Evolutionary conservation across 2,329 filamentous ascomycete species (phyloP).

Genomic region (Monascus ruber): DNA sequence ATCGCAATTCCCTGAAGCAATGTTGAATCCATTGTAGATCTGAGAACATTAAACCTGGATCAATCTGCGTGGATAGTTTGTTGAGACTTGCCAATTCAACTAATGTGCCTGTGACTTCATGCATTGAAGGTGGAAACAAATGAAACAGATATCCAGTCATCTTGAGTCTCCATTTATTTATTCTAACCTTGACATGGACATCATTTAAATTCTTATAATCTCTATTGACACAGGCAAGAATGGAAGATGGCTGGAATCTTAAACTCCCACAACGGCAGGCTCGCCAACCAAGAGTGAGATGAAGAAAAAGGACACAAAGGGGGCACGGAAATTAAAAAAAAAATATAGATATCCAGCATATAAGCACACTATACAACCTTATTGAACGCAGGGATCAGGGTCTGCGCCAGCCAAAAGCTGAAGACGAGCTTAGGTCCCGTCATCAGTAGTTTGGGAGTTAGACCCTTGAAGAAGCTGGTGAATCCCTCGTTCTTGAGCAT

Average conservation of each 20-base stretch:
- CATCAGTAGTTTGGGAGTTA: slow-evolving; percentile 97
- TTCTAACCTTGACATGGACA: too few species aligned
- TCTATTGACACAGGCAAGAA: slow-evolving; percentile 1
- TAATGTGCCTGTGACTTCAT: too few species aligned
- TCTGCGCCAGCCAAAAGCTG: slow-evolving; percentile 99
- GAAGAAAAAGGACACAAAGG: slow-evolving; percentile 2
- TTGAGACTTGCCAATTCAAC: too few species aligned
- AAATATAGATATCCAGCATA: neutral
- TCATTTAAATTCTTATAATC: neutral
- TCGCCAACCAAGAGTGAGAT: neutral
- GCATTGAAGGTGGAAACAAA: too few species aligned
- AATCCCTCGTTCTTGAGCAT: slow-evolving; percentile 88
- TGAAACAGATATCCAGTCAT: too few species aligned
- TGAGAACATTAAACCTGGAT: too few species aligned
- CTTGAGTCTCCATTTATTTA: too few species aligned
- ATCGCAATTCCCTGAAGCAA: neutral
- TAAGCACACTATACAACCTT: slow-evolving; percentile 42
- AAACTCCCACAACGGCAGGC: neutral
- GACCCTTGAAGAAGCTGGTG: slow-evolving; percentile 89
- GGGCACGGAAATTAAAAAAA: neutral
- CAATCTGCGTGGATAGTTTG: too few species aligned
- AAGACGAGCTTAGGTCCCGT: slow-evolving; percentile 98
- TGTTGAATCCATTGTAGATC: neutral
- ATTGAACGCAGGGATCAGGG: slow-evolving; percentile 86
- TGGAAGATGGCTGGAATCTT: neutral